Evolutionary conservation across 106 monocot species (phyloP).

Genomic region (Vanilla planifolia): DNA sequence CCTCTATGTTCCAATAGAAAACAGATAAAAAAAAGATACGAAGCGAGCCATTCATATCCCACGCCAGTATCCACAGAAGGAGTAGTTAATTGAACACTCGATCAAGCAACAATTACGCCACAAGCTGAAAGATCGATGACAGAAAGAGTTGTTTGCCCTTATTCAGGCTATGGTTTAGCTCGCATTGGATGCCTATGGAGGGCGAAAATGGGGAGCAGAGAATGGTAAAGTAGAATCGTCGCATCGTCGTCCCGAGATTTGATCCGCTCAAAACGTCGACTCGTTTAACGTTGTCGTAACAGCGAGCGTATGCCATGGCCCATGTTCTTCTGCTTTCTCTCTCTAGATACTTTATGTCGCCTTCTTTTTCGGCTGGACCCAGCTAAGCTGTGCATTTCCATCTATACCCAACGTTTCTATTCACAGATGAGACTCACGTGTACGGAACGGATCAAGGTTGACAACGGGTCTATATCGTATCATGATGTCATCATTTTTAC

Average conservation of each 20-base stretch:
- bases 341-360: too few relatives aligned
- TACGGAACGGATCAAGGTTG: too few relatives aligned
- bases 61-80: background rate
- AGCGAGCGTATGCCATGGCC: too few relatives aligned
- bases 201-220: background rate
- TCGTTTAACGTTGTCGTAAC: conserved; percentile 3
- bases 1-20: background rate
- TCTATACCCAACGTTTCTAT: too few relatives aligned
- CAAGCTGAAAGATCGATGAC: background rate
- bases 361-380: too few relatives aligned
- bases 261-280: background rate
- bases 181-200: background rate
- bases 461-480: too few relatives aligned
- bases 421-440: too few relatives aligned
- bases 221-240: background rate
- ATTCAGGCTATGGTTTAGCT: background rate
- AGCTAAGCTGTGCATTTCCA: too few relatives aligned
- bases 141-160: background rate
- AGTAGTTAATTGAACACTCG: background rate
- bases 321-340: too few relatives aligned
- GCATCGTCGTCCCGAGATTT: background rate
- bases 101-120: background rate
- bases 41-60: background rate
- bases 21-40: background rate
- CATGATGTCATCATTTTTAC: too few relatives aligned